phyloP scores from a whole-genome alignment of 2,329 filamentous ascomycete genomes.

The Fusarium tanahbumbuense region DNA sequence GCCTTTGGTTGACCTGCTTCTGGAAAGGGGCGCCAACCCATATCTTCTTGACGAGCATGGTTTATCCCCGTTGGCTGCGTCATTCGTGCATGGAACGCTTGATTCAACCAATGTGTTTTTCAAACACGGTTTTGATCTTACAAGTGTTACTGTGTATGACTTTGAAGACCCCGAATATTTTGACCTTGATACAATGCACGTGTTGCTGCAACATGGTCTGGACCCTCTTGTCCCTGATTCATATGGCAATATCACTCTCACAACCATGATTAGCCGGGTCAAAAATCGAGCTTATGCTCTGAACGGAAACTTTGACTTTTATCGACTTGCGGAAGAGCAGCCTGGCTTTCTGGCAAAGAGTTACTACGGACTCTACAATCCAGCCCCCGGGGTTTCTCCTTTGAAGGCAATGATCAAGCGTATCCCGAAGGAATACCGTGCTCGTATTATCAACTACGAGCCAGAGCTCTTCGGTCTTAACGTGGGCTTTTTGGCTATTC shows the following conservation, averaged over 20 bases:
- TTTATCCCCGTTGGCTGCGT: slow-evolving; percentile 13
- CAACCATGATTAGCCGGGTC: neutral
- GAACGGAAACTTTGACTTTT: slow-evolving; percentile 39
- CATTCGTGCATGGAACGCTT: neutral
- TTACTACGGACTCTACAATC: neutral
- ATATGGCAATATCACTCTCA: slow-evolving; percentile 1
- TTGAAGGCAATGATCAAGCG: slow-evolving; percentile 34
- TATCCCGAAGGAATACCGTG: slow-evolving; percentile 22
- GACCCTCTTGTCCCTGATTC: slow-evolving; percentile 14
- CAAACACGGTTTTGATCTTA: slow-evolving; percentile 23
- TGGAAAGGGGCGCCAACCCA: slow-evolving; percentile 38
- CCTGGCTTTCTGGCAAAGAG: slow-evolving; percentile 21
- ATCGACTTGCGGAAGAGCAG: slow-evolving; percentile 20
- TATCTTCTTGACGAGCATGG: slow-evolving; percentile 21
- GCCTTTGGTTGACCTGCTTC: slow-evolving; percentile 10
- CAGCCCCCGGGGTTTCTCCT: neutral
- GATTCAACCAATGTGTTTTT: slow-evolving; percentile 19
- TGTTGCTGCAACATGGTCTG: slow-evolving; percentile 25
- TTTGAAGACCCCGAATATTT: neutral
- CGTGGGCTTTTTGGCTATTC: slow-evolving; percentile 19
- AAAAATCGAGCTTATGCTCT: slow-evolving; percentile 12
- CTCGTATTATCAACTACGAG: slow-evolving; percentile 25
- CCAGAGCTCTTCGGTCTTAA: neutral
- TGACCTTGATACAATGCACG: neutral
- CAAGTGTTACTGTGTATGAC: neutral